phyloP scores from a whole-genome alignment of 2,329 filamentous ascomycete genomes.

The Clarireedia monteithiana region DNA sequence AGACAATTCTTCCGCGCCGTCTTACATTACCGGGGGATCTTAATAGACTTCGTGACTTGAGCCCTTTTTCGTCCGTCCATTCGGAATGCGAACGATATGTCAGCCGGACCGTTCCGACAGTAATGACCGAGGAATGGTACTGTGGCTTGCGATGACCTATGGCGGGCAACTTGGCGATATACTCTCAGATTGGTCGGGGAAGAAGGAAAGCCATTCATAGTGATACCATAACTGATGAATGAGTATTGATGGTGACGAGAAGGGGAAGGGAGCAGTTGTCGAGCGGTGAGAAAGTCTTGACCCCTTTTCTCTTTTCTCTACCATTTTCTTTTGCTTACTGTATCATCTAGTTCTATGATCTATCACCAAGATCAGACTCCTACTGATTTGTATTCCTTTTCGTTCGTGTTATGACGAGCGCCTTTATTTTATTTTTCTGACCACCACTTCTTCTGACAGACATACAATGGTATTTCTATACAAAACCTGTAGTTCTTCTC shows the following conservation, averaged over 20 bases:
- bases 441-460: not conserved
- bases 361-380: not conserved
- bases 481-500: too few relatives aligned
- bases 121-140: not conserved
- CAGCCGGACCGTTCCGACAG: constrained; percentile 7
- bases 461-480: not conserved
- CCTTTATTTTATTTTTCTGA: not conserved
- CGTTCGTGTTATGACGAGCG: not conserved
- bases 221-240: not conserved
- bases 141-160: not conserved
- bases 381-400: not conserved
- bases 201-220: not conserved
- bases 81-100: not conserved
- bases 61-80: not conserved
- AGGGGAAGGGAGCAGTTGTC: too few relatives aligned
- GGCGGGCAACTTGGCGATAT: not conserved
- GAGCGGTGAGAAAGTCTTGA: not conserved
- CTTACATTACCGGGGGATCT: not conserved
- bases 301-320: too few relatives aligned
- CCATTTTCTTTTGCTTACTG: too few relatives aligned
- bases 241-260: too few relatives aligned
- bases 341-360: not conserved
- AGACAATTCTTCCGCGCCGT: not conserved
- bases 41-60: not conserved
- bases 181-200: not conserved